Evolutionary conservation across 345 rosid species (phyloP), one percentile per base, ranked within the genome.

Genomic region (Pistacia integerrima): DNA sequence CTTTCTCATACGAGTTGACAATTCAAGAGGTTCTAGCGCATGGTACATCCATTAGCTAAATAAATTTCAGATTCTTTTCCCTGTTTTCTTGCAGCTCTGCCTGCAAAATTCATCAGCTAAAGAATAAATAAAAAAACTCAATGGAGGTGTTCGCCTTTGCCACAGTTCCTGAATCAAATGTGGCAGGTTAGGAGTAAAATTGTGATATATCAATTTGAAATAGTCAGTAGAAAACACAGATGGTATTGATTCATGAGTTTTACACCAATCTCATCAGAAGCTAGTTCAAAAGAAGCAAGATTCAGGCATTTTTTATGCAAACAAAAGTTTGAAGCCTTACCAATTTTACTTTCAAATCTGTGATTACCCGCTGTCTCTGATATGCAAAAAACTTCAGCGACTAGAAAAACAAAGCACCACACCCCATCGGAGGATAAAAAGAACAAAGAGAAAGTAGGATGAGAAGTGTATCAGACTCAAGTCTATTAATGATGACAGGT

Each of bases 341-440:
- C 88, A 89, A 75, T 73, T 88, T 83, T 49, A 35, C 69, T 84
- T 82, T 87, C 85, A 90, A 80, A 76, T 89, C 85, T 69, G 82
- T 78, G 76, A 92, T 81, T 49, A 76, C 71, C 65, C 55, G 79
- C 52, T 80, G 87, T 76, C 88, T 90, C 77, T 84, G 87, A 73
- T 85, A 81, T 44, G 92, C 87, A 58, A 90, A 89, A 83, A 83
- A 90, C 86, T 92, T 90, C 88, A 92, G 63, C 18, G 97, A 90
- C 98, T 94, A 87, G 73, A 44, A 81, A 20, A 41, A 64, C 44
- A 74, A 69, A 71, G 48, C 64, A 73, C 38, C 48, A 73, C 46
- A 41, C 6, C 60, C 56, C 36, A 4, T 28, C 62, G 6, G 58
- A 54, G 66, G 11, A 59, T 0, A 59, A 20, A 59, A 59, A 25